These are phyloP conservation scores for Ophiostoma perfectum DNA, from an alignment of 2,329 filamentous ascomycete species.

Conservation along the genomic window DNA sequence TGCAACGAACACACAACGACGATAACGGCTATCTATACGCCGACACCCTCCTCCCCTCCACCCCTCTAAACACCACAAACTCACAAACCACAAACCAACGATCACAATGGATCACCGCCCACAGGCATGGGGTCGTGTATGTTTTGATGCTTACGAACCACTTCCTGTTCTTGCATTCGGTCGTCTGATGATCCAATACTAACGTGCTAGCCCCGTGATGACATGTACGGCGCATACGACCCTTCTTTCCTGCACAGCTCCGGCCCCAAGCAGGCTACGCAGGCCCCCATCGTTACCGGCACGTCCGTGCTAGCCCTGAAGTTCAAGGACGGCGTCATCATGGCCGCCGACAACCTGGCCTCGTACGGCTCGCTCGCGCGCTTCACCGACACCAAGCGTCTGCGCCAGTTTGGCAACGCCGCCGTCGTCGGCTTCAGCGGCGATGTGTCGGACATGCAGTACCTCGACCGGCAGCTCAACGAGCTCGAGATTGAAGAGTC, in stretches of 20 bases:
- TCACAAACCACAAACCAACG: background rate
- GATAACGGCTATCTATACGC: background rate
- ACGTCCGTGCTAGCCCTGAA: slow-evolving; percentile 94
- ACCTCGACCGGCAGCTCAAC: slow-evolving; percentile 84
- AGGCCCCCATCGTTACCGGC: slow-evolving; percentile 89
- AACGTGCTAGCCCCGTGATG: slow-evolving; percentile 74
- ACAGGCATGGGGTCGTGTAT: slow-evolving; percentile 67
- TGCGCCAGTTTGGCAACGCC: slow-evolving; percentile 78
- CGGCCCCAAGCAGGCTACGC: slow-evolving; percentile 77
- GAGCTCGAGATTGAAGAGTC: slow-evolving; percentile 84
- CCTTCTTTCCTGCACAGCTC: slow-evolving; percentile 69
- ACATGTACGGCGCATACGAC: slow-evolving; percentile 94
- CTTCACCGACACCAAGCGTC: slow-evolving; percentile 94
- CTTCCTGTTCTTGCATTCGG: background rate
- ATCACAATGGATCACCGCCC: slow-evolving; percentile 63
- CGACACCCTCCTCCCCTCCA: background rate
- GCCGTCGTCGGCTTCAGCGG: slow-evolving; percentile 90
- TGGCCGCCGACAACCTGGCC: slow-evolving; percentile 94
- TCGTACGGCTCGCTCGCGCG: slow-evolving; percentile 96
- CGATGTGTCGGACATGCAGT: slow-evolving; percentile 99
- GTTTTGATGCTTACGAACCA: slow-evolving; percentile 31
- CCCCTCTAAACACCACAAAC: no score
- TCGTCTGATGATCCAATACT: background rate
- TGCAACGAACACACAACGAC: background rate
- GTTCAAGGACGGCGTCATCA: slow-evolving; percentile 92